Evolutionary conservation across 176 grass and related monocot species (phyloP).

Genomic region (Rhynchospora pubera): DNA sequence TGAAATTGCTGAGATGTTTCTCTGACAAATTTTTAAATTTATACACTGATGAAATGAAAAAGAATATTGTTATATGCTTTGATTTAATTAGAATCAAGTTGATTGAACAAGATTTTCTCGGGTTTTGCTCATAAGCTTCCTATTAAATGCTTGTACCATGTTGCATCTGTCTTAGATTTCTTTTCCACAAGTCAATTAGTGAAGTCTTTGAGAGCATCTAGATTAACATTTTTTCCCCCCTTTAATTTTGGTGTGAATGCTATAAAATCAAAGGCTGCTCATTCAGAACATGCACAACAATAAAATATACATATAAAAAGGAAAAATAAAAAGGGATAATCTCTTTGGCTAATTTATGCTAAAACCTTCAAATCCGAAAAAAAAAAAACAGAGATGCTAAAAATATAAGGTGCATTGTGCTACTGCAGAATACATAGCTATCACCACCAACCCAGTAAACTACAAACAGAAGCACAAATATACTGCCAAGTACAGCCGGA

Average conservation of each 20-base stretch:
- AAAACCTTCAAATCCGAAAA: background rate
- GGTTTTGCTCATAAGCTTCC: background rate
- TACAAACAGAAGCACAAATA: background rate
- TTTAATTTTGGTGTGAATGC: background rate
- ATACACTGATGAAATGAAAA: too few relatives aligned
- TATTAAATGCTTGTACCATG: background rate
- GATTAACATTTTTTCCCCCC: too few relatives aligned
- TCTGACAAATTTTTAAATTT: too few relatives aligned
- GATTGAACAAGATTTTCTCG: background rate
- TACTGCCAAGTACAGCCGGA: background rate
- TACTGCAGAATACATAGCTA: background rate
- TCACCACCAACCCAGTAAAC: constrained; percentile 10
- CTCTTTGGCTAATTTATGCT: background rate
- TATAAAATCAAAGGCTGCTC: background rate
- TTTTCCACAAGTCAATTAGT: too few relatives aligned
- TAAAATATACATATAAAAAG: too few relatives aligned
- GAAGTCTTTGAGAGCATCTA: background rate
- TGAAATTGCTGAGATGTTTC: background rate
- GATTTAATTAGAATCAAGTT: background rate
- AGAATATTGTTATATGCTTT: background rate
- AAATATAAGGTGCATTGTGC: background rate
- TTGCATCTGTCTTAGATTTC: background rate
- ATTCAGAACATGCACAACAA: background rate
- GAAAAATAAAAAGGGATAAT: too few relatives aligned
- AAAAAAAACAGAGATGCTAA: background rate